phyloP scores from a whole-genome alignment of 2,329 filamentous ascomycete species.

The Phyllosticta capitalensis region DNA sequence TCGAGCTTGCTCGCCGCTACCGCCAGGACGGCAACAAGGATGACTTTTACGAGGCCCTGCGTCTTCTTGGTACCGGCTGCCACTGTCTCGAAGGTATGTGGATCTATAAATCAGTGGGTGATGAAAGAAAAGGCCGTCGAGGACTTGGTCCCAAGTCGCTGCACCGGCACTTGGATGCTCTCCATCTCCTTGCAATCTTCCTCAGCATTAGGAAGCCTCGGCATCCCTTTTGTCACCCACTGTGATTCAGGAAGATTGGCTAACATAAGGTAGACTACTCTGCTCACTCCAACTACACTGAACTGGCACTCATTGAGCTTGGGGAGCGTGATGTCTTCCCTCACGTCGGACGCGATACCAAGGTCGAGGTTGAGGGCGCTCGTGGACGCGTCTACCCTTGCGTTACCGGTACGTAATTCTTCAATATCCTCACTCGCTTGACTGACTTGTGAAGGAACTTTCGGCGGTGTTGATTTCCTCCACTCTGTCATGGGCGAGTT shows the following conservation, averaged over 20 bases:
- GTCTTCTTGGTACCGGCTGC: conserved; percentile 75
- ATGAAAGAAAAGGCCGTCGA: neutral
- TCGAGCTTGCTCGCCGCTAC: conserved; percentile 73
- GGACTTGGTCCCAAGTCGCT: neutral
- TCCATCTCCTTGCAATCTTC: neutral
- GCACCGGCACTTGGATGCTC: neutral
- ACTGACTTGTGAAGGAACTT: conserved; percentile 44
- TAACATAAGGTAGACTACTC: conserved; percentile 61
- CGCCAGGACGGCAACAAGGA: conserved; percentile 53
- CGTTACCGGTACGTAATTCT: conserved; percentile 52
- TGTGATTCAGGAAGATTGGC: neutral
- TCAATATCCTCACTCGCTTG: neutral
- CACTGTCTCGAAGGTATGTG: conserved; percentile 70
- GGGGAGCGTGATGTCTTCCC: conserved; percentile 76
- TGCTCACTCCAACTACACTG: conserved; percentile 87
- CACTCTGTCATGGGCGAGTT: conserved; percentile 75
- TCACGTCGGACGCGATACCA: conserved; percentile 70
- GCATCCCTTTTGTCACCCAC: too few relatives aligned
- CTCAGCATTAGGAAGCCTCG: neutral
- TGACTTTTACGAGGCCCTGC: conserved; percentile 81
- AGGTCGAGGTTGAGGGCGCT: conserved; percentile 59
- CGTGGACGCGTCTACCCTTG: conserved; percentile 63
- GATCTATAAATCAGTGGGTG: neutral
- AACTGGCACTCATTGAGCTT: conserved; percentile 79
- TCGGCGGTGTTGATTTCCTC: conserved; percentile 88